Conservation (phyloP, 1,139 yeast genomes). For the Citeromyces hawaiiensis region DNA sequence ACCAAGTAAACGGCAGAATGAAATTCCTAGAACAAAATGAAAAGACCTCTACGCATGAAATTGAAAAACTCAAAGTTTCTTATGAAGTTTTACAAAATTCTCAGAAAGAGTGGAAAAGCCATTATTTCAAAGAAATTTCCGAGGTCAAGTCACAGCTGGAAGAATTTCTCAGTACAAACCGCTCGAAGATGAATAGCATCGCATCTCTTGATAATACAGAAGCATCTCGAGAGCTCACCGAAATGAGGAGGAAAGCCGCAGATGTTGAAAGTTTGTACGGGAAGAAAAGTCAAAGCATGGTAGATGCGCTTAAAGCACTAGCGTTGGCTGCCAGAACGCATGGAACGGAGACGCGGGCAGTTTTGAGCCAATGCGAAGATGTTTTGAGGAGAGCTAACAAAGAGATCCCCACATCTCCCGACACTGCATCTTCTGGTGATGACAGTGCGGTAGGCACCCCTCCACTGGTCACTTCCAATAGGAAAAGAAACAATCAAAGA, state of each 20-base stretch:
- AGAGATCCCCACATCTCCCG: not conserved
- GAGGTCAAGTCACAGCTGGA: conserved; percentile 20
- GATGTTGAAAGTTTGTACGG: conserved; percentile 22
- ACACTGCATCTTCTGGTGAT: not conserved
- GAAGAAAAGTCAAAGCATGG: conserved; percentile 31
- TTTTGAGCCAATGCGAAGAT: conserved; percentile 16
- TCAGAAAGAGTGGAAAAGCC: conserved; percentile 41
- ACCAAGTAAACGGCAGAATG: conserved; percentile 34
- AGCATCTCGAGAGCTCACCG: conserved; percentile 22
- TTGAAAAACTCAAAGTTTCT: conserved; percentile 42
- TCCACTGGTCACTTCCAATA: not conserved
- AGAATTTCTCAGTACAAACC: conserved; percentile 22
- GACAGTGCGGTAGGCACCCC: not conserved
- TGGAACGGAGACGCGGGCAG: conserved; percentile 19
- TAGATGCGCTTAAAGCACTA: conserved; percentile 28
- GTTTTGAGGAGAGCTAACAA: conserved; percentile 11
- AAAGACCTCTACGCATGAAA: conserved; percentile 33
- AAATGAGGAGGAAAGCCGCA: conserved; percentile 11
- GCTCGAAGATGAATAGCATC: conserved; percentile 17
- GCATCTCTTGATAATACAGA: conserved; percentile 29
- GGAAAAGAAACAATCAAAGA: not conserved
- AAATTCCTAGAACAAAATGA: conserved; percentile 35
- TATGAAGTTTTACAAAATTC: conserved; percentile 48
- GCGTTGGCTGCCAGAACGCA: conserved; percentile 33
- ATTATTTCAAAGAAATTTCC: conserved; percentile 27